Percentiles rank a stretch among this genome's conserved stretches.
Evolutionary conservation across 2,329 filamentous ascomycete genomes (phyloP).

Genomic region (Leptodontidium sp.): DNA sequence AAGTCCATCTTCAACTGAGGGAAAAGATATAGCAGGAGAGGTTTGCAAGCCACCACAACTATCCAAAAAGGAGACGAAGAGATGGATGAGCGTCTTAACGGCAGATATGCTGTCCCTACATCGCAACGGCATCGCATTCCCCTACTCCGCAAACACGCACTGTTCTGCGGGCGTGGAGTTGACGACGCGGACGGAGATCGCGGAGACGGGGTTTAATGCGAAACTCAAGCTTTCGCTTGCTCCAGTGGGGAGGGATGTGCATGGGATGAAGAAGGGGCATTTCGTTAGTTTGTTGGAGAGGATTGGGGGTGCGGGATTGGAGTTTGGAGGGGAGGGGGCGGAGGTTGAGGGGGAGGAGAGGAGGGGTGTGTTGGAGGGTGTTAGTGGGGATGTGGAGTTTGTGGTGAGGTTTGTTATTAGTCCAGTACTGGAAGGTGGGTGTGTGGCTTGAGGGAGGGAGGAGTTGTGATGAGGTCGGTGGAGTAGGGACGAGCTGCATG

Average conservation of each 20-base stretch:
- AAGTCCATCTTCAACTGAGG: no score
- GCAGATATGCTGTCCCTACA: not conserved
- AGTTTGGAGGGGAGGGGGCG: not conserved
- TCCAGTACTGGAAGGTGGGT: not conserved
- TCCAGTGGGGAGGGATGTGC: not conserved
- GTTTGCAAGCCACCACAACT: not conserved
- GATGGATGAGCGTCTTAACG: not conserved
- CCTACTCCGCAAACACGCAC: not conserved
- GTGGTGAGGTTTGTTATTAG: slow-evolving; percentile 2
- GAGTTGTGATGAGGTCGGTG: not conserved
- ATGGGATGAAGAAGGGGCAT: slow-evolving; percentile 10
- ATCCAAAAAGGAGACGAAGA: not conserved
- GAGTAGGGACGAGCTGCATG: no score
- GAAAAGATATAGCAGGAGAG: not conserved
- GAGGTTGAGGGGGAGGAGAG: not conserved
- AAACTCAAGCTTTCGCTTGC: not conserved
- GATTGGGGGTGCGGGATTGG: not conserved
- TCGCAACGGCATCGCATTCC: not conserved
- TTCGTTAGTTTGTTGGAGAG: slow-evolving; percentile 4
- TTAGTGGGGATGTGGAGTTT: not conserved
- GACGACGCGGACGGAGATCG: not conserved
- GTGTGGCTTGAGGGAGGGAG: not conserved
- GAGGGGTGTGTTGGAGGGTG: not conserved
- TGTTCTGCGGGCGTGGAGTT: not conserved
- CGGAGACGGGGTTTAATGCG: not conserved